Base-by-base conservation (phyloP, 345 rosid species). In the Arabidopsis suecica region DNA sequence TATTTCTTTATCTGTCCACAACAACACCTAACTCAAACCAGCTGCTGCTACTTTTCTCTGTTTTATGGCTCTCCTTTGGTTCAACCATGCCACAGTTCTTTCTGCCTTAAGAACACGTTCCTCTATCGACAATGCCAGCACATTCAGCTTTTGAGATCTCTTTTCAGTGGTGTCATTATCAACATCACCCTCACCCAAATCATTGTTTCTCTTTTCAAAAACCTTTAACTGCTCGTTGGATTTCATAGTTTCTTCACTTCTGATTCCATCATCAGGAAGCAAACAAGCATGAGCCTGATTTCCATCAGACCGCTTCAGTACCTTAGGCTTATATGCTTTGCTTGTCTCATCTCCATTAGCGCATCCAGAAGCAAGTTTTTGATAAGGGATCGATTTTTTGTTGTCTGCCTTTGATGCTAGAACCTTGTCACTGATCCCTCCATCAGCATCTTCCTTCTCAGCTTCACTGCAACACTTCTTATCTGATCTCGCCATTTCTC, bases 51-150 rank as follows among this genome's bases (percentile, higher is more conserved):
- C 12, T 32, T 73, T 41, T 12, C 38, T 64, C 30, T 30, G 47
- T 64, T 45, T 56, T 14, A 1, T 7, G 6, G 58, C 18, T 44
- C 13, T 42, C 57, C 38, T 32, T 34, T 11, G 48, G 44, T 20
- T 54, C 47, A 74, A 14, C 59, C 25, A 8, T 57, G 72, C 59
- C 42, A 60, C 68, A 45, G 11, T 9, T 64, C 3, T 36, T 58
- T 18, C 3, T 20, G 50, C 32, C 50, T 47, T 20, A 0, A 3
- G 0, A 36, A 74, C 47, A 56, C 53, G 72, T 34, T 45, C 16
- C 16, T 57, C 61, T 5, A 57, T 23, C 0, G 56, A 33, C 4
- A 5, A 7, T 65, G 23, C 41, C 57, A 37, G 7, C 22, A n/a
- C 4, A 23, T 34, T 28, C 50, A 37, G 1, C 14, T 45, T 7